phyloP scores from a whole-genome alignment of 2,329 filamentous ascomycete species.

The Trematosphaeria pertusa region DNA sequence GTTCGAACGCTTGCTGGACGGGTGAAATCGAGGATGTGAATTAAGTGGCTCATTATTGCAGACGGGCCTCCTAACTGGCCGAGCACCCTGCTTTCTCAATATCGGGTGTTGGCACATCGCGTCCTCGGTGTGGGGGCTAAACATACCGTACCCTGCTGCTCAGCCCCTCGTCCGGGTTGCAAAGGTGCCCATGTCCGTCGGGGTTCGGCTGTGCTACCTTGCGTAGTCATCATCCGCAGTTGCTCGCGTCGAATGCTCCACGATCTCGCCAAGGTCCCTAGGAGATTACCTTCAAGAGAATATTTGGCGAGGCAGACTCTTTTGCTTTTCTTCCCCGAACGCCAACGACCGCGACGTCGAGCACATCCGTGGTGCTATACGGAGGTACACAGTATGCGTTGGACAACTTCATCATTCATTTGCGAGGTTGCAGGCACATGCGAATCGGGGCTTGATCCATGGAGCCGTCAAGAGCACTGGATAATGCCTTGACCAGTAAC shows the following conservation, averaged over 20 bases:
- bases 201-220: not conserved
- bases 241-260: not conserved
- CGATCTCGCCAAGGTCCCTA: not conserved
- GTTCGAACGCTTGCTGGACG: not conserved
- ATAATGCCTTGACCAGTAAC: too few relatives aligned
- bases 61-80: not conserved
- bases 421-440: too few relatives aligned
- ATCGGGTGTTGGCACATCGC: not conserved
- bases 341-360: too few relatives aligned
- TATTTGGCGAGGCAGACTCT: too few relatives aligned
- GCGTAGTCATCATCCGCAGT: not conserved
- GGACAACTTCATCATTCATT: too few relatives aligned
- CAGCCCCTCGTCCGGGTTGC: not conserved
- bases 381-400: too few relatives aligned
- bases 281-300: too few relatives aligned
- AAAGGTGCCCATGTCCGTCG: not conserved
- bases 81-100: not conserved
- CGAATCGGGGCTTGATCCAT: too few relatives aligned
- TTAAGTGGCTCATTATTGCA: not conserved
- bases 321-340: too few relatives aligned
- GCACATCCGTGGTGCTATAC: too few relatives aligned
- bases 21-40: not conserved
- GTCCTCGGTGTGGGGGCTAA: not conserved
- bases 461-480: too few relatives aligned
- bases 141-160: too few relatives aligned